Conservation (phyloP, 768 basidiomycete genomes). For the Nidularia pulvinata region DNA sequence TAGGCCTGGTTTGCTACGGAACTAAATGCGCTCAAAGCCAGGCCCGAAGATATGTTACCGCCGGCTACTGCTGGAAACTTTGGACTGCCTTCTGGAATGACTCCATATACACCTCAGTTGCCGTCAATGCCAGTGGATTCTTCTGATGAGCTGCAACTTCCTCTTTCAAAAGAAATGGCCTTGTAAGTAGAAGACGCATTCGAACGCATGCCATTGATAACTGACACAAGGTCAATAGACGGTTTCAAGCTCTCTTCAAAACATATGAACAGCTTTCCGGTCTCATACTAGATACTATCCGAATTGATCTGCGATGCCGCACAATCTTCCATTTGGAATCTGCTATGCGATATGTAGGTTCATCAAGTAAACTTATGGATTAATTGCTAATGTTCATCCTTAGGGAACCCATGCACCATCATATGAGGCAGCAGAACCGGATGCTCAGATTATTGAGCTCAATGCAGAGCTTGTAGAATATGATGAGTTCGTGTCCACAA, state of each 20-base stretch:
- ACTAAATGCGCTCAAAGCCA: conserved; percentile 65
- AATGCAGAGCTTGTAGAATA: conserved; percentile 78
- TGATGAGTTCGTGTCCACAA: conserved; percentile 66
- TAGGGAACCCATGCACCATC: conserved; percentile 88
- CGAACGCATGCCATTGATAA: not conserved
- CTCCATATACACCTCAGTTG: conserved; percentile 44
- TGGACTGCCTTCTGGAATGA: conserved; percentile 49
- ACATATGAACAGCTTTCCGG: conserved; percentile 91
- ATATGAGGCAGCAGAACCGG: conserved; percentile 87
- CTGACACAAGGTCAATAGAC: conserved; percentile 41
- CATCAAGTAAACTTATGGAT: not conserved
- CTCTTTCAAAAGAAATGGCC: conserved; percentile 87
- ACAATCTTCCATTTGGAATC: conserved; percentile 80
- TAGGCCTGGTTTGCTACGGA: conserved; percentile 88
- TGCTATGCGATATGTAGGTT: conserved; percentile 71
- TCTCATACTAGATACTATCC: conserved; percentile 83
- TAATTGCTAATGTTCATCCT: not conserved
- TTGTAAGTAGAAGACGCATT: conserved; percentile 48
- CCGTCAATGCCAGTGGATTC: conserved; percentile 36
- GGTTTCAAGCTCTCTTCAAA: conserved; percentile 87
- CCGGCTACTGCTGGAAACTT: conserved; percentile 48
- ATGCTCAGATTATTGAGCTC: conserved; percentile 85
- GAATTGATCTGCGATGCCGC: conserved; percentile 87
- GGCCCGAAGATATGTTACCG: conserved; percentile 52
- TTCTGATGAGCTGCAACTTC: conserved; percentile 60